These are phyloP conservation scores for Seiridium unicorne DNA, from an alignment of 2,329 filamentous ascomycete species.

Conservation along the genomic window DNA sequence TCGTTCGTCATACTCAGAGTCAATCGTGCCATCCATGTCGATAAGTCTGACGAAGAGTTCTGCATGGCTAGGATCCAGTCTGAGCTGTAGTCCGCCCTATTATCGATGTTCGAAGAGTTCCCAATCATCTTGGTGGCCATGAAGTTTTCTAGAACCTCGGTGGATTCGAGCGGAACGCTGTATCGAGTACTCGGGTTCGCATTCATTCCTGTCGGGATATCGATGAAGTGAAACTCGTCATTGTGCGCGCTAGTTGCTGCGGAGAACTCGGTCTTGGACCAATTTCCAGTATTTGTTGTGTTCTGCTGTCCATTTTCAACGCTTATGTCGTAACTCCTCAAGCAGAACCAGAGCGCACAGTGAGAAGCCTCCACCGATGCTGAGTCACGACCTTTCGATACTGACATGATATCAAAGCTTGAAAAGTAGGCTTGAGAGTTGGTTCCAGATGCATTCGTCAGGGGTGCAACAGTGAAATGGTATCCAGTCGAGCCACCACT, in stretches of 20 bases:
- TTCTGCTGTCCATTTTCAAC: slow-evolving; percentile 26
- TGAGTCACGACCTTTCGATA: slow-evolving; percentile 18
- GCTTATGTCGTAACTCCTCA: slow-evolving; percentile 27
- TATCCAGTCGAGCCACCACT: slow-evolving; percentile 19
- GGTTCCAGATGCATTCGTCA: slow-evolving; percentile 16
- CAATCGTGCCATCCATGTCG: slow-evolving; percentile 30
- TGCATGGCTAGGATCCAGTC: slow-evolving; percentile 37
- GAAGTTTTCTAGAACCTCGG: slow-evolving; percentile 29
- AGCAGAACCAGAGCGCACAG: slow-evolving; percentile 36
- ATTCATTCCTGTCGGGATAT: slow-evolving; percentile 28
- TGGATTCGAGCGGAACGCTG: slow-evolving; percentile 27
- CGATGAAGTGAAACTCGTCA: slow-evolving; percentile 29
- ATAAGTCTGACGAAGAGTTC: slow-evolving; percentile 27
- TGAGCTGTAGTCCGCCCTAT: slow-evolving; percentile 29
- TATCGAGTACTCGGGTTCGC: slow-evolving; percentile 23
- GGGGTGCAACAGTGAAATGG: slow-evolving; percentile 27
- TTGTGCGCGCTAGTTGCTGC: slow-evolving; percentile 21
- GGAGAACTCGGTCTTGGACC: slow-evolving; percentile 27
- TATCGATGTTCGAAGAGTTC: slow-evolving; percentile 26
- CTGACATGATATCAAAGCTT: slow-evolving; percentile 32
- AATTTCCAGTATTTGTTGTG: slow-evolving; percentile 21
- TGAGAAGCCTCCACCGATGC: slow-evolving; percentile 23
- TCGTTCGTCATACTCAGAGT: slow-evolving; percentile 33
- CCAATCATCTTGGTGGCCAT: slow-evolving; percentile 29
- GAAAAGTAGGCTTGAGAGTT: slow-evolving; percentile 27